Base-by-base conservation (phyloP, 495 filamentous ascomycete species). In the Trichoderma orchidacearum region DNA sequence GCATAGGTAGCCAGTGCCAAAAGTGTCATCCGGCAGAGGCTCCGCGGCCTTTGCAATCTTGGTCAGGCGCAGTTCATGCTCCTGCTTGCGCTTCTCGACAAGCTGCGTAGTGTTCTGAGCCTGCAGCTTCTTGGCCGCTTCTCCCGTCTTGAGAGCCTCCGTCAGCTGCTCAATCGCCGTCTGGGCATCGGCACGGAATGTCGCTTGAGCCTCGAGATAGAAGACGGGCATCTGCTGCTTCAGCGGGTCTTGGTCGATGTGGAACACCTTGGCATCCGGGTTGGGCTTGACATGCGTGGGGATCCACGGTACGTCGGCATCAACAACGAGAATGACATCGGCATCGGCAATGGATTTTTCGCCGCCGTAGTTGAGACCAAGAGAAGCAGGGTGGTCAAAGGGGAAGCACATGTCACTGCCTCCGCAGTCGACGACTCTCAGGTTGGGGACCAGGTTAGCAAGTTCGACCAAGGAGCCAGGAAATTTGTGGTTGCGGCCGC, bases 351-450 rank as follows among this genome's bases (percentile, higher is more conserved):
- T 87, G 5, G 74, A 70, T 15, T 87, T 83, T 36, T 95, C 88
- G 2, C 81, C 73, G 11, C 90, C 89, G 60, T 83, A 96, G 58
- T 82, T 75, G 60, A 94, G 64, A 2, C 92, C 89, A 27, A 96
- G 67, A 76, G 83, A 81, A 1, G 61, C 74, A 15, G 74, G 72
- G 58, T 96, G 90, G 53, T 91, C 76, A 1, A 84, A 85, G 2
- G 92, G 92, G 70, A 96, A 96, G 64, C 88, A 94, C 92, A 97
- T 93, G 66, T 97, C 92, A 64, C 87, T 87, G 31, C 90, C 91
- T 25, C 87, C 88, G 0, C 89, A 90, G 66, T 97, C 92, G 28
- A 97, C 69, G 17, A 97, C 89, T 12, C 90, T 75, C 45, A 96
- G 66, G 0, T 89, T 89, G 62, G 84, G 85, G 56, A 96, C 80